These are phyloP conservation scores for Xylaria telfairii DNA, from an alignment of 495 filamentous ascomycete species.

Conservation along the genomic window DNA sequence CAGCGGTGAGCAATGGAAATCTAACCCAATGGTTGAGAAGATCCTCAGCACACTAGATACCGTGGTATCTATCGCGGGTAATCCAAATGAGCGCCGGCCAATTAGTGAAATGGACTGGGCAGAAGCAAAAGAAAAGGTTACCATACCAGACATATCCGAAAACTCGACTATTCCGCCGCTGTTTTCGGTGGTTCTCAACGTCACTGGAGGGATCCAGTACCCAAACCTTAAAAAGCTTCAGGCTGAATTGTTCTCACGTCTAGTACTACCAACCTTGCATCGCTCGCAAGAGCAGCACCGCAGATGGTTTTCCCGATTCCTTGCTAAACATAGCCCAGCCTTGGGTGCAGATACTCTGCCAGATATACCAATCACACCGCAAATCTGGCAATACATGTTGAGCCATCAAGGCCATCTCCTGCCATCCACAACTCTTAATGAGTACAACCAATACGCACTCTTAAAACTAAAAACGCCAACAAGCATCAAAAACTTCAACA, in stretches of 20 bases:
- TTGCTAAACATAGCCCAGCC: constrained; percentile 24
- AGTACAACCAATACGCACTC: constrained; percentile 9
- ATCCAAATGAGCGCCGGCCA: constrained; percentile 38
- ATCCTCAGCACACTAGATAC: constrained; percentile 35
- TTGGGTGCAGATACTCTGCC: constrained; percentile 29
- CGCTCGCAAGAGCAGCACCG: constrained; percentile 27
- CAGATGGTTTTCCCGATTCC: constrained; percentile 31
- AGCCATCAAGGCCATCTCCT: constrained; percentile 18
- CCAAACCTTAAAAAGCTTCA: constrained; percentile 20
- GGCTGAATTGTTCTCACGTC: constrained; percentile 26
- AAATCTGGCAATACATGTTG: constrained; percentile 27
- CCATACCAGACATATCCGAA: constrained; percentile 29
- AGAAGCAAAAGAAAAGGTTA: constrained; percentile 22
- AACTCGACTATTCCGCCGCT: constrained; percentile 12
- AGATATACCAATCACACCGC: constrained; percentile 25
- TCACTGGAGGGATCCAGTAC: not conserved
- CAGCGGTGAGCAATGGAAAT: constrained; percentile 25
- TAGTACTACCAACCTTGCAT: constrained; percentile 29
- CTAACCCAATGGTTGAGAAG: constrained; percentile 29
- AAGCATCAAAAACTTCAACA: constrained; percentile 26
- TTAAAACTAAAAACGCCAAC: constrained; percentile 15
- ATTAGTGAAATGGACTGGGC: constrained; percentile 32
- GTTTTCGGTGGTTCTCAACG: not conserved
- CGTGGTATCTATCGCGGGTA: constrained; percentile 36
- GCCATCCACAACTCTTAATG: not conserved